These are phyloP conservation scores for Salvia rosmarinus DNA, from an alignment of 257 asterid genomes.

Conservation along the genomic window DNA sequence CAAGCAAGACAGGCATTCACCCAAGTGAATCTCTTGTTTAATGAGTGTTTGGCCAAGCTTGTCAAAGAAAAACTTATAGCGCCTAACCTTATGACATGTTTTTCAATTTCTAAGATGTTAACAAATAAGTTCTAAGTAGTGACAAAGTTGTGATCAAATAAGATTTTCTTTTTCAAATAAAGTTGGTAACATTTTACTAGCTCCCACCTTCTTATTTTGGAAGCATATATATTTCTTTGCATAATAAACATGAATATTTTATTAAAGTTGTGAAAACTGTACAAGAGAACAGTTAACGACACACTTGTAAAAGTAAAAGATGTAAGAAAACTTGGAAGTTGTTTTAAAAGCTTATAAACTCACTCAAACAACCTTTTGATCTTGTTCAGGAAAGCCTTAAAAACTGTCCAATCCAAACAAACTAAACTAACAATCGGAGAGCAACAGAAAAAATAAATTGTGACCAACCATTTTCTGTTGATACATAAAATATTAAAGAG, in stretches of 20 bases:
- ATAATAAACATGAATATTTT: not conserved
- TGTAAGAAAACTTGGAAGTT: not conserved
- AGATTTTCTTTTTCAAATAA: too few species aligned
- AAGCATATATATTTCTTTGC: not conserved
- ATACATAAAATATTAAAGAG: not conserved
- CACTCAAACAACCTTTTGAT: not conserved
- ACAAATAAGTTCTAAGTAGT: too few species aligned
- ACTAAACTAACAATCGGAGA: not conserved
- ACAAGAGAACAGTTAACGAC: not conserved
- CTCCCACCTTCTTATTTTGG: not conserved
- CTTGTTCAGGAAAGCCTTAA: not conserved
- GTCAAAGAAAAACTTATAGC: not conserved
- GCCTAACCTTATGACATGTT: too few species aligned
- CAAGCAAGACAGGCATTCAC: not conserved
- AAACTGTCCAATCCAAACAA: not conserved
- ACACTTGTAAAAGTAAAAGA: not conserved
- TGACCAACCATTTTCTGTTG: not conserved
- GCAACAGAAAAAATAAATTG: not conserved
- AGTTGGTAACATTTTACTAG: not conserved
- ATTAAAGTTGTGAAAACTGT: not conserved
- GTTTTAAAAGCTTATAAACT: not conserved
- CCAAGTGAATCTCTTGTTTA: not conserved
- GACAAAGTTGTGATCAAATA: too few species aligned
- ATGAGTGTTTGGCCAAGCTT: not conserved
- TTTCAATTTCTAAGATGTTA: too few species aligned